phyloP scores from a whole-genome alignment of 331 rosid genomes.

The Acacia concinna region DNA sequence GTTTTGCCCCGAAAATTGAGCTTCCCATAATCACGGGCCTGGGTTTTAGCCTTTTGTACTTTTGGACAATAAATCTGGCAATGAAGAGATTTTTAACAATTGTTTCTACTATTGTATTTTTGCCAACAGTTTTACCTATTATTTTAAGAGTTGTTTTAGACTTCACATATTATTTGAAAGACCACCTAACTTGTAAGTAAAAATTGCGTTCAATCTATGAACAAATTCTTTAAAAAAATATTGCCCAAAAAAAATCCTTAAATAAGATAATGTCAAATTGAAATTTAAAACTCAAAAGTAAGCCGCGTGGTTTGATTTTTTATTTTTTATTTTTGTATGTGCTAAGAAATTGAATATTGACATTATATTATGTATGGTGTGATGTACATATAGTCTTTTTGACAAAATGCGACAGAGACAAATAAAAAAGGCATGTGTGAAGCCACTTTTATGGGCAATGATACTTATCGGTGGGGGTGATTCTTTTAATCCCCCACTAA shows the following conservation, averaged over 20 bases:
- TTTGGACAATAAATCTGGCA: too few species aligned
- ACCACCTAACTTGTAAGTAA: background rate
- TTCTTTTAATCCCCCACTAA: conserved; percentile 24
- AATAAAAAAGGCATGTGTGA: background rate
- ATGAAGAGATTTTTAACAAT: too few species aligned
- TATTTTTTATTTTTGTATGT: too few species aligned
- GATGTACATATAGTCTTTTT: conserved; percentile 13
- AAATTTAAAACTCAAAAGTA: background rate
- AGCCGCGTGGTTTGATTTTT: background rate
- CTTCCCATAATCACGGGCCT: too few species aligned
- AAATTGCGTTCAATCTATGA: background rate
- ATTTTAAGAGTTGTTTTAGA: too few species aligned
- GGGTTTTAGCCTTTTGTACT: too few species aligned
- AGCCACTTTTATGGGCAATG: conserved; percentile 27
- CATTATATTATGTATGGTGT: background rate
- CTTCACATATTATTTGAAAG: background rate
- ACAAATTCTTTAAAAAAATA: background rate
- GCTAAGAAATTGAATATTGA: background rate
- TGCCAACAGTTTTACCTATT: too few species aligned
- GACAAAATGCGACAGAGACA: conserved; percentile 20
- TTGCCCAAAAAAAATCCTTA: background rate
- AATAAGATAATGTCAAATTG: background rate
- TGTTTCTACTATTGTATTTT: too few species aligned
- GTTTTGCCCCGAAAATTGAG: too few species aligned
- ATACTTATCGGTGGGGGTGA: conserved; percentile 16